Evolutionary conservation across 192 early-diverging fungal species (phyloP), one percentile per base, ranked within the genome.

Genomic region (Spizellomyces punctatus): DNA sequence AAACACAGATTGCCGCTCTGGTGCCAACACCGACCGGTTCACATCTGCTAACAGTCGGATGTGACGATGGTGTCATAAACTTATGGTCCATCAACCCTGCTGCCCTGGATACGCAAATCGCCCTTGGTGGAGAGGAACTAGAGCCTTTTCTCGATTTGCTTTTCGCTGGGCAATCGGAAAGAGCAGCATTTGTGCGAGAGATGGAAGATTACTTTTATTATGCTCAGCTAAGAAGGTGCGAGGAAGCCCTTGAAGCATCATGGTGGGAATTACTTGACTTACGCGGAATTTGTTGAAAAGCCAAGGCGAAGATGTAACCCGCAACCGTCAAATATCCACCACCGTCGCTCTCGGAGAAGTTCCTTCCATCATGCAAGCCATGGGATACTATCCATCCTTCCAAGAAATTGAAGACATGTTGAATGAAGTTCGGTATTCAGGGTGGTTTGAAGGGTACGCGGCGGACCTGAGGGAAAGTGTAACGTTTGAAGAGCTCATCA

Each of bases 161-260:
- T 45, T 79, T 84, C 69, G 67, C 73, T 17, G 71, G 42, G 7
- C 19, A 16, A 9, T 55, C 49, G 12, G 78, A 71, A 10, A 58
- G 66, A 19, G 78, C 71, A 16, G 75, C 71, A 41, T 64, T 79
- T 17, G 72, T 88, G 10, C 57, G 75, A 59, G 87, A 88, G 64
- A 81, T 88, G 79, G 87, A 88, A 76, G 87, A 88, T 68, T 88
- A 88, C 64, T 88, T 88, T 55, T 88, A 86, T 64, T 86, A 83
- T 69, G 85, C 86, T 14, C 87, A 88, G 64, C 72, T 88, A 21
- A 55, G 84, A 69, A 82, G 74, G 79, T 85, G 10, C 19, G 67
- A 41, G 10, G 27, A 8, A 14, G 27, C 14, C 5, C 27, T 36
- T 36, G 1, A 36, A 36, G 0, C 27, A 36, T 36, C 27, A 36